Percentiles rank a stretch among this genome's conserved stretches.
Evolutionary conservation across 192 early-diverging fungal genomes (phyloP).

Genomic region (Coemansia sp.): DNA sequence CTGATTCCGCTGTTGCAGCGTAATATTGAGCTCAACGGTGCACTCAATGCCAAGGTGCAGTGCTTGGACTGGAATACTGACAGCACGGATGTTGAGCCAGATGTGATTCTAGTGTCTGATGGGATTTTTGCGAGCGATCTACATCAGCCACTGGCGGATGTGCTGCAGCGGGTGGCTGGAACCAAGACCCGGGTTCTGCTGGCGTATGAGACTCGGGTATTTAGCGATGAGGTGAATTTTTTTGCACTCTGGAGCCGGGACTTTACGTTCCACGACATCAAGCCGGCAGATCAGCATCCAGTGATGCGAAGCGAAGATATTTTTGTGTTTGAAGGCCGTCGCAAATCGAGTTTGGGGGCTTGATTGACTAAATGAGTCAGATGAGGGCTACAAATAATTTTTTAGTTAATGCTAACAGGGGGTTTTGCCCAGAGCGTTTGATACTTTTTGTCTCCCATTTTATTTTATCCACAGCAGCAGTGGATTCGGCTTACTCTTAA

Average conservation of each 20-base stretch:
- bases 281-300: slow-evolving; percentile 38
- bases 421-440: neutral
- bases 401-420: neutral
- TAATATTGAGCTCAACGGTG: slow-evolving; percentile 28
- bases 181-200: slow-evolving; percentile 23
- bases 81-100: neutral
- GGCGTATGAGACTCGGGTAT: slow-evolving; percentile 31
- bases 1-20: slow-evolving; percentile 29
- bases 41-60: slow-evolving; percentile 10
- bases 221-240: slow-evolving; percentile 43
- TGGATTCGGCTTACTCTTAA: neutral
- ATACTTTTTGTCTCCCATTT: neutral
- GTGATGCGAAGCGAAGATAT: slow-evolving; percentile 48
- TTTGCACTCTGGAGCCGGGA: slow-evolving; percentile 32
- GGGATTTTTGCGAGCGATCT: slow-evolving; percentile 35
- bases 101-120: slow-evolving; percentile 44
- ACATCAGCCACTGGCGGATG: slow-evolving; percentile 34
- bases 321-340: slow-evolving; percentile 24
- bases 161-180: slow-evolving; percentile 20
- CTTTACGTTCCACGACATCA: slow-evolving; percentile 48
- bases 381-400: slow-evolving; percentile 6
- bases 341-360: neutral
- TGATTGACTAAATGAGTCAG: slow-evolving; percentile 1
- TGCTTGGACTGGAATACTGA: slow-evolving; percentile 21
- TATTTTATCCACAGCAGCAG: neutral